Evolutionary conservation across 192 early-diverging fungal genomes (phyloP), one percentile per base, ranked within the genome.

Genomic region (Rhizophlyctis rosea): DNA sequence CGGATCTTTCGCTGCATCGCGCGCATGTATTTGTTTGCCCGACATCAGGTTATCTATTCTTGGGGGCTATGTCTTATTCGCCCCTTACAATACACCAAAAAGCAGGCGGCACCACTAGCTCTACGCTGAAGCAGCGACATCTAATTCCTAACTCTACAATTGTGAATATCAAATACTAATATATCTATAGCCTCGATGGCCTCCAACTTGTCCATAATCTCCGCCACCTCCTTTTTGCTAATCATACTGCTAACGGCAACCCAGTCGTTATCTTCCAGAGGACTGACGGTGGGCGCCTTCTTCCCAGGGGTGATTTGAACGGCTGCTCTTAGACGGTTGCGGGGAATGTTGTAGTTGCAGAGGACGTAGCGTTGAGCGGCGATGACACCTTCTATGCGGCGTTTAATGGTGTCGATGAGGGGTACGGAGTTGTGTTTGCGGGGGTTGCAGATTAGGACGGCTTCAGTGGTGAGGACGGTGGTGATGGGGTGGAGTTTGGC

Each of bases 191-290:
- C 96, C 29, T 95, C 95, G 56, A 92, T 80, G 14, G 78, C 84
- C 69, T 87, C 83, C 59, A 99, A 75, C 50, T 79, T 65, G 64
- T 99, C 96, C 96, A 99, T 99, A 21, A 89, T 86, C 39, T 92
- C 85, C 1, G 87, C 94, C 16, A 87, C 73, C 27, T 82, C 49
- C 36, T 83, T 79, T 75, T 91, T 92, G 34, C 79, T 71, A 28
- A 99, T 84, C 96, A 99, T 98, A 47, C 88, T 80, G 49, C 85
- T 88, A 29, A 99, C 90, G 3, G 90, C 90, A 7, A 92, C 90
- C 95, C 96, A 98, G 21, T 81, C 81, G 28, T 77, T 74, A 65
- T 94, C 84, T 50, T 98, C 93, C 39, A 99, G 73, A 11, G 86
- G 70, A 3, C 85, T 90, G 35, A 99, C 77, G 0, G 95, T 96